Base-by-base conservation (phyloP, 495 filamentous ascomycete species). In the Antarctomyces pellizariae region DNA sequence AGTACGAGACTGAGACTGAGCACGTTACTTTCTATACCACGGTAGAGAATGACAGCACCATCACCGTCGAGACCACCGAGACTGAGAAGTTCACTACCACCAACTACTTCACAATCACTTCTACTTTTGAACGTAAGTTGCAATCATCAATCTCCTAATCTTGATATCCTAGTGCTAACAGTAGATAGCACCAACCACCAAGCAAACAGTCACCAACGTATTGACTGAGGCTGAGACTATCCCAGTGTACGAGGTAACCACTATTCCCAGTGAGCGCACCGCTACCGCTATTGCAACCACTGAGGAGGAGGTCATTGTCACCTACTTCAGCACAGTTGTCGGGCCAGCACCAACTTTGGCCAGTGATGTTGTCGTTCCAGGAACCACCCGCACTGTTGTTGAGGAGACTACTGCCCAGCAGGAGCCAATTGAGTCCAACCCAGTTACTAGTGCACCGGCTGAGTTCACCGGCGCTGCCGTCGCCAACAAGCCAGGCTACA, bases 151-250 rank as follows among this genome's bases (percentile, higher is more conserved):
- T 7, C n/a, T n/a, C 19, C 19, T 22, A 22, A n/a, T 22, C 19
- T n/a, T n/a, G n/a, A n/a, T n/a, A n/a, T n/a, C n/a, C n/a, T n/a
- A n/a, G n/a, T n/a, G n/a, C n/a, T n/a, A n/a, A n/a, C n/a, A n/a
- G n/a, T n/a, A n/a, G n/a, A n/a, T n/a, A n/a, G n/a, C 32, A 11
- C 38, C 38, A 5, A 38, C 35, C 20, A 31, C 18, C 5, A 33
- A 37, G 11, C 23, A 32, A 7, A 38, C 35, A 13, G 36, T 36
- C 28, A 22, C 25, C 8, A 26, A 30, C 13, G 22, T 33, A 16
- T 29, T 39, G n/a, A 42, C 39, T 0, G 16, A 38, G 14, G 20
- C 16, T 5, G 36, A 32, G 1, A 22, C 10, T 11, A 13, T 22
- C n/a, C n/a, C n/a, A n/a, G n/a, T 25, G 4, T 36, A 30, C 3